Conservation (phyloP, 768 basidiomycete species). For the Trametes cinnabarina region DNA sequence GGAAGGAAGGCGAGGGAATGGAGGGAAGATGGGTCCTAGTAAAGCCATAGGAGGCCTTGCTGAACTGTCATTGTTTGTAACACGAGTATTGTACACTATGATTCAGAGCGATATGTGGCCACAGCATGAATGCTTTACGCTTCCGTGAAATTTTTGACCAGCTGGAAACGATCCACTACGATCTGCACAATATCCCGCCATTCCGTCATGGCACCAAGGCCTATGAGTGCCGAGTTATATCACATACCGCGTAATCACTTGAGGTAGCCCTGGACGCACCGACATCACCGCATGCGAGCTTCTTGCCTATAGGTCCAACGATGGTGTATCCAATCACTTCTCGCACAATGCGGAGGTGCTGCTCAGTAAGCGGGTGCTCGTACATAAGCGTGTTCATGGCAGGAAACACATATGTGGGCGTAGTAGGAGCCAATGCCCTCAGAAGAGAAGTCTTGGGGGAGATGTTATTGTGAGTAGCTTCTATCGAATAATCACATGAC, state of each 20-base stretch:
- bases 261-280: conserved; percentile 43
- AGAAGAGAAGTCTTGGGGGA: conserved; percentile 85
- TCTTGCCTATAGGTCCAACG: conserved; percentile 85
- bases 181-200: conserved; percentile 86
- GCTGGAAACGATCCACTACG: conserved; percentile 55
- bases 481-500: too few species aligned
- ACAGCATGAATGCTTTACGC: neutral
- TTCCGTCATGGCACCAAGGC: conserved; percentile 93
- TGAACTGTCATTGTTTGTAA: too few species aligned
- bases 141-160: conserved; percentile 8
- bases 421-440: conserved; percentile 78
- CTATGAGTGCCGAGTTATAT: conserved; percentile 36
- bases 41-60: conserved; percentile 30
- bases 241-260: neutral
- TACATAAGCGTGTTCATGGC: conserved; percentile 99
- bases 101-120: neutral
- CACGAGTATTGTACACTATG: too few species aligned
- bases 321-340: conserved; percentile 80
- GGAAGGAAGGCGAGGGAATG: conserved; percentile 57
- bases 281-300: conserved; percentile 87
- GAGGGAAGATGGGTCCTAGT: conserved; percentile 62
- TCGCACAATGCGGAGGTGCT: conserved; percentile 72
- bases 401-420: conserved; percentile 88
- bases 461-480: too few species aligned
- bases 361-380: conserved; percentile 84